Evolutionary conservation across 768 basidiomycete species (phyloP).

Genomic region (Boletus insuetus): DNA sequence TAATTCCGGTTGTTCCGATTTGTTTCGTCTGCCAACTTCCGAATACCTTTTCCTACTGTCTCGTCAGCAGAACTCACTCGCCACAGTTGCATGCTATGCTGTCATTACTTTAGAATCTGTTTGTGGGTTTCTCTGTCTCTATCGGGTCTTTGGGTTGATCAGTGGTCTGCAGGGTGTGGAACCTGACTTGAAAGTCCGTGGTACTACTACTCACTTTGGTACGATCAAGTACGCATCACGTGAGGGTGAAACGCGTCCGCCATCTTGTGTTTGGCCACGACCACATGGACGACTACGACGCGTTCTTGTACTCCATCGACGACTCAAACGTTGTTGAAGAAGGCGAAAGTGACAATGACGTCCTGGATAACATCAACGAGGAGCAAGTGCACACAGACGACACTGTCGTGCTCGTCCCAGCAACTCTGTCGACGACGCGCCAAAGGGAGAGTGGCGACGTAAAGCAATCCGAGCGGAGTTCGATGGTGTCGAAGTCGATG

Average conservation of each 20-base stretch:
- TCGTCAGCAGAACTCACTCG: no score
- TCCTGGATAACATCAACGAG: conserved; percentile 24
- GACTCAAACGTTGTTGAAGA: conserved; percentile 7
- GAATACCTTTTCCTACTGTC: no score
- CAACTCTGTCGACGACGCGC: conserved; percentile 7
- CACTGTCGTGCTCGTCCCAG: conserved; percentile 16
- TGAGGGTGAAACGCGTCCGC: conserved; percentile 6
- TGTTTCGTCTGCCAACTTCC: no score
- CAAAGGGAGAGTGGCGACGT: neutral
- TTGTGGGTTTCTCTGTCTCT: no score
- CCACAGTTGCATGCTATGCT: no score
- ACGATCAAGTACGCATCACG: neutral
- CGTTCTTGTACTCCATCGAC: conserved; percentile 21
- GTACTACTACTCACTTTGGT: no score
- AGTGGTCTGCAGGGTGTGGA: no score
- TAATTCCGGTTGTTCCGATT: no score
- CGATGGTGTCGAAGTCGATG: neutral
- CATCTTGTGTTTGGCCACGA: neutral
- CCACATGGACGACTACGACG: conserved; percentile 26
- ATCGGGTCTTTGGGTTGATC: no score
- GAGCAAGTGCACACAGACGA: conserved; percentile 8
- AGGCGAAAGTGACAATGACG: conserved; percentile 19
- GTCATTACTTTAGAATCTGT: no score
- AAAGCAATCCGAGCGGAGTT: neutral
- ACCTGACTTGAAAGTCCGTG: no score